phyloP scores from a whole-genome alignment of 495 filamentous ascomycete species.

The Rostrohypoxylon terebratum region DNA sequence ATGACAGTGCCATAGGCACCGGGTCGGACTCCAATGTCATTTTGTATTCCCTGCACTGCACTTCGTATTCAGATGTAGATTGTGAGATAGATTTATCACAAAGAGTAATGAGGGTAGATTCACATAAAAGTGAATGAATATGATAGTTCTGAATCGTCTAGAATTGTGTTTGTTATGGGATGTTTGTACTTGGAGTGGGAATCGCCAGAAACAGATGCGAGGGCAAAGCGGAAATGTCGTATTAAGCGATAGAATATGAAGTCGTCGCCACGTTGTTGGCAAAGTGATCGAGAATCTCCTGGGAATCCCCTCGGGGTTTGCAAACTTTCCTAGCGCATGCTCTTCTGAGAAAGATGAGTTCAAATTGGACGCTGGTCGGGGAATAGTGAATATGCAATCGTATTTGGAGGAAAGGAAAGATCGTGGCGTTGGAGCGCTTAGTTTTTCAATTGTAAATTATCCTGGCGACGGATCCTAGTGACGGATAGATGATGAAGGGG shows the following conservation, averaged over 20 bases:
- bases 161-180: neutral
- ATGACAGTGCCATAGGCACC: constrained; percentile 43
- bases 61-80: neutral
- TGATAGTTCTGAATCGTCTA: neutral
- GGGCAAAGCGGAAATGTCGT: neutral
- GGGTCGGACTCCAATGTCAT: constrained; percentile 56
- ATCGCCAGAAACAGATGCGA: neutral
- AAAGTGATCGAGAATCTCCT: constrained; percentile 20
- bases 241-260: constrained; percentile 6
- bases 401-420: neutral
- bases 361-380: neutral
- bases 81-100: neutral
- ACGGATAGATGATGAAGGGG: neutral
- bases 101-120: neutral
- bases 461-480: neutral
- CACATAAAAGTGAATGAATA: neutral
- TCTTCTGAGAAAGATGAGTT: constrained; percentile 7
- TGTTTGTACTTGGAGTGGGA: neutral
- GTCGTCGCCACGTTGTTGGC: neutral
- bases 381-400: neutral
- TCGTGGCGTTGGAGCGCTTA: constrained; percentile 4
- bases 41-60: neutral
- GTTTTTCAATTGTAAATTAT: neutral
- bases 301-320: constrained; percentile 17
- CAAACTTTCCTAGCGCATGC: constrained; percentile 39